Evolutionary conservation across 1,139 yeast genomes (phyloP), one percentile per base, ranked within the genome.

Genomic region (Hyphopichia burtonii): DNA sequence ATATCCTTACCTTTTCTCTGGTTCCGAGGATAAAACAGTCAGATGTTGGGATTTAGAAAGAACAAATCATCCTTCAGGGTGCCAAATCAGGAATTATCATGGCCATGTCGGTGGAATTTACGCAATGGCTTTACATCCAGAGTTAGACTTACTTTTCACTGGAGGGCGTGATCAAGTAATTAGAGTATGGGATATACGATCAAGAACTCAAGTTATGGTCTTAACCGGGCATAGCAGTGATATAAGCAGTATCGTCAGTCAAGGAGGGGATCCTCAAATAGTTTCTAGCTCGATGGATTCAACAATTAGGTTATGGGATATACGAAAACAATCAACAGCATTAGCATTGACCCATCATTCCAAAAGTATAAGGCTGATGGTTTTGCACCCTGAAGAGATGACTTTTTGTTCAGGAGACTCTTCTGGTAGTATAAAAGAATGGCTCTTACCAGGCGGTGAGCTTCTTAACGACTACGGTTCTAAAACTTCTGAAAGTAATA

Each of bases 21-120:
- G 94, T 22, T 87, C 96, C 31, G 98, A 93, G 58, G 99, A 94
- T 63, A 91, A 91, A 59, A 78, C 90, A 32, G 89, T 90, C n/a
- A 81, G 90, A 56, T 91, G 98, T 63, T 94, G 98, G 97, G 99
- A 94, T 66, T 70, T 94, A 53, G 98, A 93, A 61, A 78, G 83
- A 54, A 88, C 93, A 52, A 80, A 81, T 53, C 83, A 88, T 1
- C 52, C 65, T 1, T 59, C 68, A 22, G 78, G 78, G 5, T 68
- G 75, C 48, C 75, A 70, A 49, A 80, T 90, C 14, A 71, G 98
- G 43, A 89, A 90, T 54, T 94, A 88, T 59, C 95, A 91, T 61
- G 99, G 99, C 4, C 99, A 93, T 64, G 74, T 89, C 23, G 88
- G 96, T 17, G 96, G 96, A 3, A 88, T 94, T 1, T 90, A 88